Evolutionary conservation across 768 basidiomycete genomes (phyloP), one percentile per base, ranked within the genome.

Genomic region (Suillus alpinus): DNA sequence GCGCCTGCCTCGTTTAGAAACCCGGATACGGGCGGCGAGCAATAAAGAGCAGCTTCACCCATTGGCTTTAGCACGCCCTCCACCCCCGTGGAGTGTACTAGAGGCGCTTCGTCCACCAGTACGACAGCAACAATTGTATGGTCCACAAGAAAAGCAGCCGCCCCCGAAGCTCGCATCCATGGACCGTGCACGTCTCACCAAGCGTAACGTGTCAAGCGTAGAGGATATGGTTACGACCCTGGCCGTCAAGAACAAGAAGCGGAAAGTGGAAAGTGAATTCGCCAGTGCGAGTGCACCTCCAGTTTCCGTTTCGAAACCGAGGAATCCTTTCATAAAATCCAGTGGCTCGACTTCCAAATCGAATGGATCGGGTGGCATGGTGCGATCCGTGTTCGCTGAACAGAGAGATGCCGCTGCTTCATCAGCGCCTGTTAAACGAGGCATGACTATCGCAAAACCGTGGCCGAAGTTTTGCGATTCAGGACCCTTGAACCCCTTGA

Each of bases 181-280:
- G 3, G 68, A 69, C 61, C 73, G 41, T 41, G 12, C 60, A n/a
- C 71, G 73, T 53, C 49, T 75, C 58, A 66, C 51, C 57, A 75
- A 67, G 56, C 70, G 65, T 16, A 32, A 50, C n/a, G 64, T 68
- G 34, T 64, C 65, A 31, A 59, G 64, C 1, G 61, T 72, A 16
- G 47, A 63, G 2, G 64, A 63, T 18, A 65, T 70, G 63, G 60
- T 66, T 7, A 57, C 62, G 47, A 65, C 64, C 16, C 63, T 73
- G 53, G n/a, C 65, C 18, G 16, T 1, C 14, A 53, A 53, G 23
- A 59, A 39, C 3, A 72, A 72, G 52, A 65, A 63, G 16, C 60
- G n/a, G 49, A 72, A 63, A 57, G 49, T 64, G 1, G 63, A 70
- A 60, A 67, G 63, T 43, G 62, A 67, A 56, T 68, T 68, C 53